Conservation (phyloP, 2,329 filamentous ascomycete genomes). For the Cadophora sp. region DNA sequence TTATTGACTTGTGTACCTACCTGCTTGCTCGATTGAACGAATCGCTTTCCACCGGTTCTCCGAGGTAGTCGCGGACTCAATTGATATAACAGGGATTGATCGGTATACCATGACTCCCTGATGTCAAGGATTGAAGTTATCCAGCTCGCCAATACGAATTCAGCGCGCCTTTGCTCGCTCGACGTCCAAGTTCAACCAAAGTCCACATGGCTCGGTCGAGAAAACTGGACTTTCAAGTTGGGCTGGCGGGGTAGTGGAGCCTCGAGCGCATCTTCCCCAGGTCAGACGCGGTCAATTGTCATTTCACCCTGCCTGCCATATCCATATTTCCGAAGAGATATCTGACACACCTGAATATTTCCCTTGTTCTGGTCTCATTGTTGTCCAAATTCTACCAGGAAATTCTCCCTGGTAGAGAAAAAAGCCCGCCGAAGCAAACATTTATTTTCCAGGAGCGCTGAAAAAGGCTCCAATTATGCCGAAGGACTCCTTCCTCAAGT, state of each 20-base stretch:
- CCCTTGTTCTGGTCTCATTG: neutral
- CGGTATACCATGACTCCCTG: neutral
- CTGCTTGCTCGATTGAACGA: neutral
- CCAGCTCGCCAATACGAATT: neutral
- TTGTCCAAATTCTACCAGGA: too few relatives aligned
- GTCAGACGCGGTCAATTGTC: neutral
- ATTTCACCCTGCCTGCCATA: neutral
- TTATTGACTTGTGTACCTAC: neutral
- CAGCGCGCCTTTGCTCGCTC: neutral
- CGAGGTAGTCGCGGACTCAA: neutral
- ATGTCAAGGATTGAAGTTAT: neutral
- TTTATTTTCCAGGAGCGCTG: neutral
- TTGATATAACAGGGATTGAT: neutral
- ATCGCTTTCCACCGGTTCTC: neutral
- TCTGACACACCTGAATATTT: neutral
- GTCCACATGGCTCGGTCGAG: too few relatives aligned
- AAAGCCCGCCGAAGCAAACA: neutral
- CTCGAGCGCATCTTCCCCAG: neutral
- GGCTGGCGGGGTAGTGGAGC: neutral
- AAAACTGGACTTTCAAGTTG: too few relatives aligned
- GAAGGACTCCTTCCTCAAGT: neutral
- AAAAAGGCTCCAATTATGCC: neutral
- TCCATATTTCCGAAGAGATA: neutral
- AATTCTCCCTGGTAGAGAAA: neutral
- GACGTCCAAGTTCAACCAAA: neutral